Percentiles rank a stretch among this genome's conserved stretches.
Evolutionary conservation across 305 asterid genomes (phyloP).

Genomic region (Caryopteris hybrid): DNA sequence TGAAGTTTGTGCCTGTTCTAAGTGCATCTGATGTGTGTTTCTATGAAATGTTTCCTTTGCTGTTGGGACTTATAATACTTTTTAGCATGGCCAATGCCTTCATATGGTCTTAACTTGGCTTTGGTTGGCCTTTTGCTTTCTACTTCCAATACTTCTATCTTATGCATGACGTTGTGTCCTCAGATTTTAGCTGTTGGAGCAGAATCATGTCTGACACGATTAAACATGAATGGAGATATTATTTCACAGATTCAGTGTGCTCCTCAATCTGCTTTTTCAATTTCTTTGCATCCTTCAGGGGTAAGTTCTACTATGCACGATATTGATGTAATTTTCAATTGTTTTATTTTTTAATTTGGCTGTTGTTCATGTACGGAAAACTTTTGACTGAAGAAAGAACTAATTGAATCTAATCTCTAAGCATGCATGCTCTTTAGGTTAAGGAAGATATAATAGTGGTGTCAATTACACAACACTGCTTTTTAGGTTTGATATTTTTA

Average conservation of each 20-base stretch:
- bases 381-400: background rate
- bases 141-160: conserved; percentile 3
- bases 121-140: background rate
- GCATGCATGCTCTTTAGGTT: background rate
- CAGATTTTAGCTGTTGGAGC: conserved; percentile 91
- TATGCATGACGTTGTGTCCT: background rate
- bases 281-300: conserved; percentile 80
- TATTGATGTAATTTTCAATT: background rate
- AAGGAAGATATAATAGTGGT: background rate
- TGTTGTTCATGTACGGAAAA: background rate
- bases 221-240: conserved; percentile 69
- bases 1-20: background rate
- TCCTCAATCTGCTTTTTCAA: conserved; percentile 72
- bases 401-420: background rate
- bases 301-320: conserved; percentile 34
- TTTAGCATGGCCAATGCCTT: background rate
- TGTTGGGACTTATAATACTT: background rate
- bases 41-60: background rate
- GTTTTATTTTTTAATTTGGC: background rate
- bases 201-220: conserved; percentile 65
- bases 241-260: conserved; percentile 87
- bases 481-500: too few species aligned
- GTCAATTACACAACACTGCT: too few species aligned
- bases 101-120: background rate
- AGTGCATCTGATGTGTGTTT: background rate